Base-by-base conservation (phyloP, 2,329 filamentous ascomycete genomes). In the Chaetothyriales sp. region DNA sequence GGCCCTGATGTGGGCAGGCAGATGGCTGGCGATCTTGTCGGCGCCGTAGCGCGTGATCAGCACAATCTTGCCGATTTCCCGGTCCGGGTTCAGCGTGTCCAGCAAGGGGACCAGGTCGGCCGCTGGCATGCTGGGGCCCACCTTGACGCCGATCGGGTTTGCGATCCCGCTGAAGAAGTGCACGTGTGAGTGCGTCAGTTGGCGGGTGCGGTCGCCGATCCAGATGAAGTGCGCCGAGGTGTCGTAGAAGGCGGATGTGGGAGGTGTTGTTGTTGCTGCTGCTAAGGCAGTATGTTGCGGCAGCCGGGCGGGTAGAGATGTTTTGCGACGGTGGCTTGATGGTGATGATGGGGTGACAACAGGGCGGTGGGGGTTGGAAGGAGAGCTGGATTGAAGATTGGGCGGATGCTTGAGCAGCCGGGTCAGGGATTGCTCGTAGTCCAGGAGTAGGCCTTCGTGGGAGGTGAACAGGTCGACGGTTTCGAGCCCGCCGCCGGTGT, bases 171-270 rank as follows among this genome's bases (percentile, higher is more conserved):
- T 84, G 77, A 96, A 94, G 74, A 93, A 98, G 69, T 98, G 92
- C 55, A 98, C 84, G 67, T 98, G 92, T 0, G 84, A 90, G 60
- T 90, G 86, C 64, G 92, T 84, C 45, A 95, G 79, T 68, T 96
- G 90, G 46, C 92, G 80, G 1, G 92, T 98, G 57, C 92, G 85
- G 68, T 98, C 92, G 50, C 92, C 92, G 61, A 98, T 93, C 92
- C 92, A 98, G 65, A 98, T 77, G 72, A 98, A 96, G 66, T 98
- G 92, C 0, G 87, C 86, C 3, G 87, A 94, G 0, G 90, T 96
- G 68, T 95, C 84, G 71, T 93, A 96, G 76, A 86, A 93, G 62
- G 82, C 80, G 62, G 78, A 78, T 15, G 67, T 68, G 58, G 43
- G 63, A 57, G 48, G 44, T 42, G 55, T 4, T 5, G 54, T 49